Conservation (phyloP, 108 stramenopile genomes). For the Stephanodiscus minutulus region DNA sequence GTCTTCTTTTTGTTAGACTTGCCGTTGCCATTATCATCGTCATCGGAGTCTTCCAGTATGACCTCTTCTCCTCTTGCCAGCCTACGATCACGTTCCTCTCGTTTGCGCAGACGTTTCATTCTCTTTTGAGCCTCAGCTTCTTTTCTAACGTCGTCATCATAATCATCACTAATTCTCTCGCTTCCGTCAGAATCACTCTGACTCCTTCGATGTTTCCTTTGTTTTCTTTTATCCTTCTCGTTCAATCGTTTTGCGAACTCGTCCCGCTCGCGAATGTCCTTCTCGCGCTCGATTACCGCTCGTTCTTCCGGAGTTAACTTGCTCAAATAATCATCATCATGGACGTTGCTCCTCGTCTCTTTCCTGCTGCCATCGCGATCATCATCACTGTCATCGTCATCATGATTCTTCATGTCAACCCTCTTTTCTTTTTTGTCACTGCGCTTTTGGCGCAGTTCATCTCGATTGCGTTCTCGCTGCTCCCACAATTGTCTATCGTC, state of each 20-base stretch:
- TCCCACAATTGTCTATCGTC: constrained; percentile 37
- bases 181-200: constrained; percentile 15
- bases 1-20: constrained; percentile 26
- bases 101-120: constrained; percentile 40
- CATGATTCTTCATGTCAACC: not conserved
- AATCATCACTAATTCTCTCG: constrained; percentile 39
- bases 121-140: constrained; percentile 32
- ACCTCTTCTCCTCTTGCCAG: constrained; percentile 86
- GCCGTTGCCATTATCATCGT: constrained; percentile 24
- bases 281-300: constrained; percentile 76
- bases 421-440: constrained; percentile 2
- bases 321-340: constrained; percentile 19
- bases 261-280: constrained; percentile 89
- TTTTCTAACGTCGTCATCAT: constrained; percentile 12
- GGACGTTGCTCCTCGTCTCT: constrained; percentile 1
- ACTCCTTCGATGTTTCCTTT: constrained; percentile 52
- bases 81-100: constrained; percentile 73
- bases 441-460: constrained; percentile 29
- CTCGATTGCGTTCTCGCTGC: constrained; percentile 29
- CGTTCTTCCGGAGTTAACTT: constrained; percentile 68
- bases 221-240: constrained; percentile 79
- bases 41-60: constrained; percentile 59
- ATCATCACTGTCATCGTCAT: constrained; percentile 14
- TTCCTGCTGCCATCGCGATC: constrained; percentile 24
- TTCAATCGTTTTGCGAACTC: constrained; percentile 90